Base-by-base conservation (phyloP, 495 filamentous ascomycete genomes). In the Aspergillus affinis region DNA sequence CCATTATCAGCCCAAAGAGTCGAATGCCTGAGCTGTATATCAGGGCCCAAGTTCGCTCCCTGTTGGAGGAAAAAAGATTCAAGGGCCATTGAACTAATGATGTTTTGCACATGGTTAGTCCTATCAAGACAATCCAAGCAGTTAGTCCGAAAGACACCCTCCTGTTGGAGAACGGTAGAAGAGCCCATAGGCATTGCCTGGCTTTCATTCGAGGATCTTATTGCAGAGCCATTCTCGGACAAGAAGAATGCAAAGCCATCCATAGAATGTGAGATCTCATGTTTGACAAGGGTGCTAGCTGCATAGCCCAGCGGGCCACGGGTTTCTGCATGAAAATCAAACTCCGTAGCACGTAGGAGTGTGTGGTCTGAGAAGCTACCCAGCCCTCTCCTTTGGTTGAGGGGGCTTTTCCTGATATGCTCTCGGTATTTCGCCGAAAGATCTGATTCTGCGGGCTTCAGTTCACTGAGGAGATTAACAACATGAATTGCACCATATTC, bases 1-100 rank as follows among this genome's bases (percentile, higher is more conserved):
- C 94, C 94, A 77, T 97, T 97, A 71, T 98, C 94, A n/a, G 94
- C 94, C 94, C 94, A 98, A 2, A 98, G 78, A 59, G 83, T 92
- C 29, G 91, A 91, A 74, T 98, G 94, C 36, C 91, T 80, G 71
- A 90, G 86, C 86, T 92, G 93, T 64, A 98, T 89, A 67, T 98
- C 94, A 1, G 88, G 81, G 32, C 79, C 79, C 2, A 90, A 83
- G 54, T 64, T 75, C 65, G 89, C 83, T 7, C 81, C 82, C 64
- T 88, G 82, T 55, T 93, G 90, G 7, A 76, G 67, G 3, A 97
- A 73, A 60, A 96, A 96, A 0, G 83, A 71, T 64, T 96, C 92
- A 4, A 97, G 77, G 10, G 91, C 91, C 90, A 97, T 91, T 60
- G 88, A 87, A 51, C 91, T 95, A 65, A 98, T 87, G 59, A 97